Evolutionary conservation across 2,329 filamentous ascomycete species (phyloP), one percentile per base, ranked within the genome.

Genomic region (Gnomoniopsis sp.): DNA sequence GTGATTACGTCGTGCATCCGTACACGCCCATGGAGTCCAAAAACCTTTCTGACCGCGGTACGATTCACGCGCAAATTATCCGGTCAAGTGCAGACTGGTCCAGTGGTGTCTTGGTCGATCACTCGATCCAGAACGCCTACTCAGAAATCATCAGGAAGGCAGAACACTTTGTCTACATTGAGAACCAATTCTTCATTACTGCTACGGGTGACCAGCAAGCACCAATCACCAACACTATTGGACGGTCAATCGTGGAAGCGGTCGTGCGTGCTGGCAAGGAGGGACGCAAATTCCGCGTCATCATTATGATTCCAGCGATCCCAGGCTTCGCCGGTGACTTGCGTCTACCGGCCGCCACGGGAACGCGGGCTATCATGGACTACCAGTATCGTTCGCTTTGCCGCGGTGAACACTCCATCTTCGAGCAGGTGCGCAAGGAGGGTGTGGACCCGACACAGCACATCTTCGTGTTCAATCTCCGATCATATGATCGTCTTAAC

Each of bases 121-220:
- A 91, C 65, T 92, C 88, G 52, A 96, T 96, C 59, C 90, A 95
- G 65, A 96, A 91, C 66, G 91, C 92, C 0, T 96, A 96, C 70
- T 81, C 79, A 59, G 91, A 96, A 63, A 77, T 96, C 33, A 98
- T 98, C 66, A 80, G 88, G 53, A 91, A 90, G 53, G 93, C 93
- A 0, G 78, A 97, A 73, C 93, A 98, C 70, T 97, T 86, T 66
- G 89, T 99, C 23, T 99, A 98, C 76, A 96, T 99, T 61, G 95
- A 99, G 72, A 98, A 98, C 68, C 95, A 99, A 68, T 98, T 98
- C 77, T 99, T 98, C 79, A 97, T 96, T 70, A 96, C 92, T 1
- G 90, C 95, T 0, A 98, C 93, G 0, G 91, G 91, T 10, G 88
- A 95, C n/a, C 75, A 96, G 38, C 93, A 97, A 71, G 76, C 80